These are phyloP conservation scores for Nectriaceae sp. DNA, from an alignment of 2,329 filamentous ascomycete species.

Conservation along the genomic window DNA sequence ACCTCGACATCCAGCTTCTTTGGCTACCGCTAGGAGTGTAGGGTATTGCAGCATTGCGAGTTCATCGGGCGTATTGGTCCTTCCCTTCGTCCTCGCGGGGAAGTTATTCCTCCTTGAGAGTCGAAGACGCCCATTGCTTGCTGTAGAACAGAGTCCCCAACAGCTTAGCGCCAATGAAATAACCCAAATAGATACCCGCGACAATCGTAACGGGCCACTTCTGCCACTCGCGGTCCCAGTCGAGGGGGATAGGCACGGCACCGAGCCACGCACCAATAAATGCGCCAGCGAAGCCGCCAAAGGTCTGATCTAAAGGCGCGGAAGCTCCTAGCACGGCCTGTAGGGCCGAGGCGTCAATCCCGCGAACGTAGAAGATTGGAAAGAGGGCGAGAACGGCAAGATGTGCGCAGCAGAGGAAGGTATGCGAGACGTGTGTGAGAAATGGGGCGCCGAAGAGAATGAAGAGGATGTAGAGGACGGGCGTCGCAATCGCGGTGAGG, in stretches of 20 bases:
- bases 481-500: slow-evolving; percentile 71
- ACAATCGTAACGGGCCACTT: slow-evolving; percentile 94
- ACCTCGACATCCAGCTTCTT: too few relatives aligned
- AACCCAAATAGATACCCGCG: slow-evolving; percentile 78
- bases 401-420: slow-evolving; percentile 78
- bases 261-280: slow-evolving; percentile 87
- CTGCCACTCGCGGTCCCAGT: slow-evolving; percentile 99
- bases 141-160: slow-evolving; percentile 55
- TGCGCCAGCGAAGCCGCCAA: slow-evolving; percentile 78
- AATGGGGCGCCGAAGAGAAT: slow-evolving; percentile 91
- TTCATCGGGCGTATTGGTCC: too few relatives aligned
- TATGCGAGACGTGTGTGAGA: slow-evolving; percentile 77
- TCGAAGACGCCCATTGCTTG: slow-evolving; percentile 38
- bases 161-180: slow-evolving; percentile 66
- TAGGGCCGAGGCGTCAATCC: slow-evolving; percentile 74
- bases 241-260: slow-evolving; percentile 90
- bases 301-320: slow-evolving; percentile 78
- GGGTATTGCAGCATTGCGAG: too few relatives aligned
- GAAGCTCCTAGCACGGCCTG: slow-evolving; percentile 66
- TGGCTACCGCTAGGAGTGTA: too few relatives aligned
- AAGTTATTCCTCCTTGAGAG: slow-evolving; percentile 33
- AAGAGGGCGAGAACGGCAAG: slow-evolving; percentile 77
- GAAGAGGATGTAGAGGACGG: slow-evolving; percentile 63
- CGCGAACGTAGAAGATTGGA: slow-evolving; percentile 83
- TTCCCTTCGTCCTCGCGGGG: too few relatives aligned